Percentiles rank a stretch among this genome's conserved stretches.
Evolutionary conservation across 164 flowering plant species (phyloP).

Genomic region (Vitis vinifera): DNA sequence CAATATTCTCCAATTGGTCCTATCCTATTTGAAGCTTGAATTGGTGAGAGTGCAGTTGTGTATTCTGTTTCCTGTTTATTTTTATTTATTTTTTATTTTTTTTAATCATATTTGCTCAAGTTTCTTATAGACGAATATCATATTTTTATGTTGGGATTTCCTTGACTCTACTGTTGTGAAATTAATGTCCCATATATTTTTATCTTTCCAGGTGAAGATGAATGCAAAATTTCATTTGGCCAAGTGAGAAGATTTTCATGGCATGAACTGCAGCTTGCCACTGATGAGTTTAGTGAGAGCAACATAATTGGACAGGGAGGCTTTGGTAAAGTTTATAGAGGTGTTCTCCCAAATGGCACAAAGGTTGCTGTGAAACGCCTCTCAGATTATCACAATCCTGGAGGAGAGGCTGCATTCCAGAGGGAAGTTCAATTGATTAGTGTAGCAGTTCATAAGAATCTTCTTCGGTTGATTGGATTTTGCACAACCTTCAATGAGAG

Average conservation of each 20-base stretch:
- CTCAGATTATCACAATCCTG: slow-evolving; percentile 50
- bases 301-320: slow-evolving; percentile 76
- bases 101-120: not conserved
- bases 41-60: not conserved
- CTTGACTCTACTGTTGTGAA: not conserved
- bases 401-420: slow-evolving; percentile 70
- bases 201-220: slow-evolving; percentile 51
- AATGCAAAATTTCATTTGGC: slow-evolving; percentile 47
- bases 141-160: slow-evolving; percentile 1
- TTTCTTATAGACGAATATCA: not conserved
- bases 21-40: not conserved
- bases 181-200: slow-evolving; percentile 2
- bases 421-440: slow-evolving; percentile 71
- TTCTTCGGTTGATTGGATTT: slow-evolving; percentile 59
- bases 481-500: slow-evolving; percentile 67
- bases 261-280: slow-evolving; percentile 67
- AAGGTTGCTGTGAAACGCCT: slow-evolving; percentile 71
- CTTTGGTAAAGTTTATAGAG: slow-evolving; percentile 70
- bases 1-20: not conserved
- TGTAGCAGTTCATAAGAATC: slow-evolving; percentile 66
- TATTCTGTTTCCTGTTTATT: not conserved
- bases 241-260: slow-evolving; percentile 62
- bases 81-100: not conserved
- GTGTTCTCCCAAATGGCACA: slow-evolving; percentile 45
- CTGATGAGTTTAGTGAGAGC: slow-evolving; percentile 53